phyloP scores from a whole-genome alignment of 768 basidiomycete genomes.

The Leccinum broughii region DNA sequence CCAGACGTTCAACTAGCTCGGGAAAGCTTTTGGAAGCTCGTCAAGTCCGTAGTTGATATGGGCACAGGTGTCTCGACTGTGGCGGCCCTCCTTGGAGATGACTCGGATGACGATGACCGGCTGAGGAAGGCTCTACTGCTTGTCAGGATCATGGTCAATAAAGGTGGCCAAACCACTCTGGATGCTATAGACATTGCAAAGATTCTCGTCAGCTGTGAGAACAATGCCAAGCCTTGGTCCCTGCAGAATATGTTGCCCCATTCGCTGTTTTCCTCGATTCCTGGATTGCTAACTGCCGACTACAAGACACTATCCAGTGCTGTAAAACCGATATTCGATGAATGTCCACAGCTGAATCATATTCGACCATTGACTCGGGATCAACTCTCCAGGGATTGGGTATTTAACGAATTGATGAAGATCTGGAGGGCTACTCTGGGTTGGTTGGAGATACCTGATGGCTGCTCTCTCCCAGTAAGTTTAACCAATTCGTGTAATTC shows the following conservation, averaged over 20 bases:
- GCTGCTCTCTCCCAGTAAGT: slow-evolving; percentile 52
- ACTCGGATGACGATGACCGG: slow-evolving; percentile 39
- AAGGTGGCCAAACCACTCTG: slow-evolving; percentile 48
- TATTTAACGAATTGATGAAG: slow-evolving; percentile 51
- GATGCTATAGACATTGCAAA: slow-evolving; percentile 57
- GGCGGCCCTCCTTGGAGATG: slow-evolving; percentile 50
- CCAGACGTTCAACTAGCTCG: slow-evolving; percentile 31
- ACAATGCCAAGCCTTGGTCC: slow-evolving; percentile 43
- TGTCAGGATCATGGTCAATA: slow-evolving; percentile 57
- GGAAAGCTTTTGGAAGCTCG: slow-evolving; percentile 47
- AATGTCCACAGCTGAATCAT: slow-evolving; percentile 53
- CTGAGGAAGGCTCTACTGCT: slow-evolving; percentile 50
- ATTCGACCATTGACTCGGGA: slow-evolving; percentile 56
- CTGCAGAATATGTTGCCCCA: slow-evolving; percentile 49
- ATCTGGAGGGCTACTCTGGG: slow-evolving; percentile 53
- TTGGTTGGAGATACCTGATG: slow-evolving; percentile 46
- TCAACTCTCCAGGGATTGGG: slow-evolving; percentile 54
- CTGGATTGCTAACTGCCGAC: slow-evolving; percentile 56
- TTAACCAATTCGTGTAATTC: background rate
- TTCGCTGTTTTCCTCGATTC: slow-evolving; percentile 55
- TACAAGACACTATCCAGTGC: slow-evolving; percentile 45
- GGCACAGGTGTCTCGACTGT: slow-evolving; percentile 58
- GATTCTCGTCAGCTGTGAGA: slow-evolving; percentile 39
- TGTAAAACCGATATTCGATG: slow-evolving; percentile 54
- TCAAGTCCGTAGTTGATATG: slow-evolving; percentile 56